Percentiles rank a stretch among this genome's conserved stretches.
These are phyloP conservation scores for Aspergillus quadricinctus DNA, from an alignment of 2,329 filamentous ascomycete species.

Conservation along the genomic window DNA sequence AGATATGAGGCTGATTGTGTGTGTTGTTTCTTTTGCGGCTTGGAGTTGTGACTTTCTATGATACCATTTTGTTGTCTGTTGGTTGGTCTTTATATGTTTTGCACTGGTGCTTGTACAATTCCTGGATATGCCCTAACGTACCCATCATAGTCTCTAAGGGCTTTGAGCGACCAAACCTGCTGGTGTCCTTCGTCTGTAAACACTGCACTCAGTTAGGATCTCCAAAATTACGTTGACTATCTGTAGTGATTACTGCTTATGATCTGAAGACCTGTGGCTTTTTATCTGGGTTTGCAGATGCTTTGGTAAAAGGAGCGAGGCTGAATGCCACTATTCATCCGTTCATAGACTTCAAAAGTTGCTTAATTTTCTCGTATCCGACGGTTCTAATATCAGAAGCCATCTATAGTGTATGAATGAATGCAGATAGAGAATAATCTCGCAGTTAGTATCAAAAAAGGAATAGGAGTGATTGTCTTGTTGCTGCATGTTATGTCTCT, in stretches of 20 bases:
- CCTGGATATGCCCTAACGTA: no score
- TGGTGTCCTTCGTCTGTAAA: no score
- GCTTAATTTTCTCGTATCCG: neutral
- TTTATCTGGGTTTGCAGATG: neutral
- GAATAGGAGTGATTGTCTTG: no score
- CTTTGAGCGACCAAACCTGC: no score
- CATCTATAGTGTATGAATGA: no score
- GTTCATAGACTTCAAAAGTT: neutral
- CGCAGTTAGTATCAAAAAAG: no score
- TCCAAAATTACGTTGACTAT: no score
- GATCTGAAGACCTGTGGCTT: neutral
- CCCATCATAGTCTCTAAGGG: no score
- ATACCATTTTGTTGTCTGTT: neutral
- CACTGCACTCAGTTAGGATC: no score
- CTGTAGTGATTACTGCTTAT: neutral
- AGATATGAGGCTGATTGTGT: constrained; percentile 25
- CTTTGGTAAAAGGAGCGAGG: neutral
- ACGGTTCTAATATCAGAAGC: neutral
- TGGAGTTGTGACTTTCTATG: neutral
- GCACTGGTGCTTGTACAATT: neutral
- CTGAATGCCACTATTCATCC: neutral
- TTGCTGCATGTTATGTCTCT: no score
- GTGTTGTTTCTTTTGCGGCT: neutral
- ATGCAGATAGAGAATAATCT: no score
- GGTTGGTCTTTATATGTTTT: neutral